These are phyloP conservation scores for Neophaeococcomyces aloes DNA, from an alignment of 2,329 filamentous ascomycete species.

Conservation along the genomic window DNA sequence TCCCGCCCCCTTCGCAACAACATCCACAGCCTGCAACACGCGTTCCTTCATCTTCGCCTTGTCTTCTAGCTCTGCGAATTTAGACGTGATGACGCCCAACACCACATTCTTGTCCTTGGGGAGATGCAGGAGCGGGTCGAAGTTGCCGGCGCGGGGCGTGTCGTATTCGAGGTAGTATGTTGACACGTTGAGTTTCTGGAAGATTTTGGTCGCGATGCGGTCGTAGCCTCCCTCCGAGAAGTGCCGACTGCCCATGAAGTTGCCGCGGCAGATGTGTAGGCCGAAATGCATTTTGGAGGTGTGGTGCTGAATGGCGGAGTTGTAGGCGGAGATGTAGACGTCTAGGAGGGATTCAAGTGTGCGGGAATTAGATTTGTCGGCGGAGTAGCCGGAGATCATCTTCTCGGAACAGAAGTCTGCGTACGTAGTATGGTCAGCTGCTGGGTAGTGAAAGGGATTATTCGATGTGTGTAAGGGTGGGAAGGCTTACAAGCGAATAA, in stretches of 20 bases:
- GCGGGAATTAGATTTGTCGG: conserved; percentile 54
- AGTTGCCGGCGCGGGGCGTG: conserved; percentile 49
- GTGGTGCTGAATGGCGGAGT: conserved; percentile 50
- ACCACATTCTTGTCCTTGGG: conserved; percentile 50
- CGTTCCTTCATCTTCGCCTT: conserved; percentile 37
- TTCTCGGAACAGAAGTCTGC: conserved; percentile 56
- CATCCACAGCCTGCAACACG: conserved; percentile 49
- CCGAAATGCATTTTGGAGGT: conserved; percentile 60
- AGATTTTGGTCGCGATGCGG: conserved; percentile 51
- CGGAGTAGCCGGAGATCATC: conserved; percentile 55
- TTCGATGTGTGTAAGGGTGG: conserved; percentile 24
- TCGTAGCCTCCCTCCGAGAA: conserved; percentile 55
- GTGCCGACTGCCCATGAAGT: conserved; percentile 51
- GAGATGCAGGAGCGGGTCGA: conserved; percentile 48
- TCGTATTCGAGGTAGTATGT: conserved; percentile 58
- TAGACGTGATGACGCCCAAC: conserved; percentile 50
- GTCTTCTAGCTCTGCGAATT: conserved; percentile 48
- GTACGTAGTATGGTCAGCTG: not conserved
- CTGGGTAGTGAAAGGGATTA: not conserved
- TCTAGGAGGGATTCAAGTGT: conserved; percentile 58
- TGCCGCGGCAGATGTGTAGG: conserved; percentile 56
- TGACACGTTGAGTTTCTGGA: conserved; percentile 47
- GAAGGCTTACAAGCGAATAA: conserved; percentile 47
- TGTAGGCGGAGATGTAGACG: conserved; percentile 61
- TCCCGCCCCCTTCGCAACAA: conserved; percentile 53